Evolutionary conservation across 192 early-diverging fungal species (phyloP).

Genomic region (Phlyctochytrium planicorne): DNA sequence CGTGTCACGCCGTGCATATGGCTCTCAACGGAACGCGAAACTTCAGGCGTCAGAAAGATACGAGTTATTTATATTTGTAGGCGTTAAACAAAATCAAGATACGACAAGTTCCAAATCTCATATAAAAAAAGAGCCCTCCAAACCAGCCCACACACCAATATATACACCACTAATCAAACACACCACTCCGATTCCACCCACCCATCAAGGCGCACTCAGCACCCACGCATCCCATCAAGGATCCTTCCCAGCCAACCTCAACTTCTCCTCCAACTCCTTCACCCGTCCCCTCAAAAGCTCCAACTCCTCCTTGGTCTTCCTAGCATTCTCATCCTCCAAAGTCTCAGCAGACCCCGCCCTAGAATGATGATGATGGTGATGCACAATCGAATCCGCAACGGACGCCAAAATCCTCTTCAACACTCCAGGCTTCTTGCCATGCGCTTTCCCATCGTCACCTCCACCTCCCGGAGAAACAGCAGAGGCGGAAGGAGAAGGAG

Average conservation of each 20-base stretch:
- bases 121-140: neutral
- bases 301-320: conserved; percentile 5
- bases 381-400: neutral
- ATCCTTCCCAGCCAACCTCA: neutral
- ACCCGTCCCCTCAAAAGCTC: neutral
- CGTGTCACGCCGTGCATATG: no score
- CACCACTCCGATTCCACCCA: neutral
- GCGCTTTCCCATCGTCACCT: neutral
- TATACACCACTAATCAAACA: neutral
- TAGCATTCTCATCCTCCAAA: neutral
- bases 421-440: neutral
- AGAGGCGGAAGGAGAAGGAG: no score
- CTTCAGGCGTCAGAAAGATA: no score
- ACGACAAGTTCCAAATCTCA: conserved; percentile 1
- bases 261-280: conserved; percentile 10
- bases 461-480: neutral
- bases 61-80: no score
- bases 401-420: neutral
- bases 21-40: no score
- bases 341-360: neutral
- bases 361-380: neutral
- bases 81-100: no score
- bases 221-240: neutral
- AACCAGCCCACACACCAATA: neutral
- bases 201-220: neutral